Base-by-base conservation (phyloP, 2,329 filamentous ascomycete species). In the Cephalotrichum gorgonifer region DNA sequence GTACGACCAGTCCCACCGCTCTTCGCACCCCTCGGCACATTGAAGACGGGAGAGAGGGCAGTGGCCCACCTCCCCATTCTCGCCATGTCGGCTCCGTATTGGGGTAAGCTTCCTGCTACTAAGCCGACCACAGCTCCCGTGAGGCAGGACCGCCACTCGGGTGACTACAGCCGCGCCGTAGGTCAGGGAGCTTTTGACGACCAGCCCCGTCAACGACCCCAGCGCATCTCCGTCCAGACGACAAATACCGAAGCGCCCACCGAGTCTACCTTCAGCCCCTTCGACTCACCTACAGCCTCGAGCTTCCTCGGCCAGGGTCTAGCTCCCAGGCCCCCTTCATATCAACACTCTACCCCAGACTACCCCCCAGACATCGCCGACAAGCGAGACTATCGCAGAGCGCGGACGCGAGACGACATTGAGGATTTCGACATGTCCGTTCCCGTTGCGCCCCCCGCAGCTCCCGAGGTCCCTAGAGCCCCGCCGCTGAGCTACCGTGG, bases 381-480 rank as follows among this genome's bases (percentile, higher is more conserved):
- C 51, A 72, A 20, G 42, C 53, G 25, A 26, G 44, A 27, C 44
- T 47, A 43, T 50, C 48, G 33, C 41, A 55, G 50, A 65, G 26
- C 44, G 6, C 30, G 38, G 5, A 43, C 35, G 8, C 46, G 68
- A 52, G 67, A 68, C 51, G 69, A 72, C 39, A 61, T 69, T 51
- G 61, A 64, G 14, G 54, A 64, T 53, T 65, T 69, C 33, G 59
- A 65, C 47, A 51, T 59, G 30, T 52, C 56, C 54, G 54, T 62
- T 44, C 59, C 67, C 35, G 35, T 20, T 6, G 60, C 68, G 42
- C 70, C 65, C 11, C 73, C 78, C 17, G 67, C 71, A 45, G 79
- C 76, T 30, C 78, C 83, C 54, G 82, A 86, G 55, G 76, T 73
- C 26, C 78, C 82, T 49, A 73, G 72, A 57, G 73, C 69, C 8